phyloP scores from a whole-genome alignment of 352 stramenopile genomes.

The Aphanomyces euteiches region DNA sequence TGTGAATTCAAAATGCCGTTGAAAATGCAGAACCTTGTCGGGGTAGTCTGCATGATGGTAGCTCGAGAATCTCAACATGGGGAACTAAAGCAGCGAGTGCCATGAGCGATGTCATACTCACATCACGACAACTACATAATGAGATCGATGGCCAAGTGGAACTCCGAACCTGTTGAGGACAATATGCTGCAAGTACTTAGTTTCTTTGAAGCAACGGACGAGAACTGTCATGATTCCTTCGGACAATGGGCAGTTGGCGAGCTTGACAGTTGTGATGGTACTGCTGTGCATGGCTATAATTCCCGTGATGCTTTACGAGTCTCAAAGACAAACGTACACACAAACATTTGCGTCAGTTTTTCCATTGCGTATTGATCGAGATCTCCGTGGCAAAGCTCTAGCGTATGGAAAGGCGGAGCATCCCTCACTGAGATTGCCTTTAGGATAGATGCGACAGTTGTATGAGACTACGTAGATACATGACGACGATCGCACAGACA shows the following conservation, averaged over 20 bases:
- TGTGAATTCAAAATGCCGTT: not conserved
- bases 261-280: not conserved
- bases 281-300: constrained; percentile 21
- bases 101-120: constrained; percentile 31
- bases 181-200: not conserved
- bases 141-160: not conserved
- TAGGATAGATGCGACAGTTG: constrained; percentile 7
- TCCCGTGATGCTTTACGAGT: not conserved
- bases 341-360: constrained; percentile 18
- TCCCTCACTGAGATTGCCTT: constrained; percentile 9
- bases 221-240: constrained; percentile 21
- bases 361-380: constrained; percentile 26
- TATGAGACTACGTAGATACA: constrained; percentile 6
- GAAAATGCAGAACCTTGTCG: constrained; percentile 5
- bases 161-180: not conserved
- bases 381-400: constrained; percentile 15
- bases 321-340: constrained; percentile 6
- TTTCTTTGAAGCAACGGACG: constrained; percentile 27
- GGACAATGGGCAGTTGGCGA: constrained; percentile 5
- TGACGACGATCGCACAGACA: not conserved
- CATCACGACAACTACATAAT: constrained; percentile 13
- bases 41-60: constrained; percentile 23
- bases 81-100: constrained; percentile 6
- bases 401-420: constrained; percentile 3
- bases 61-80: constrained; percentile 10